Evolutionary conservation across 192 early-diverging fungal genomes (phyloP).

Genomic region (Linnemannia exigua): DNA sequence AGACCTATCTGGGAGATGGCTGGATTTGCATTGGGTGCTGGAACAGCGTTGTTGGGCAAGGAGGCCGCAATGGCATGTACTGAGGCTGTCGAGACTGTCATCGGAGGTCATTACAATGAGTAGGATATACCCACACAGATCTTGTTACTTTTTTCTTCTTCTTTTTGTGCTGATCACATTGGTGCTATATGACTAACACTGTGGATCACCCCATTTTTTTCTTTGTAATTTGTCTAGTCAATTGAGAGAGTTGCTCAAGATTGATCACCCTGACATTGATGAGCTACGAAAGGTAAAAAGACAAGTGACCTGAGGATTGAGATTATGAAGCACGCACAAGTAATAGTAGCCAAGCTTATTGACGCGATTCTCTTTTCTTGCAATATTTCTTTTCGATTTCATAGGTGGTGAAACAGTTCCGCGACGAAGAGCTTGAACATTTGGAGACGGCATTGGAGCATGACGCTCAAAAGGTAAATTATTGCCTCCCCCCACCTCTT

Average conservation of each 20-base stretch:
- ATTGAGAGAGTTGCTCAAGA: conserved; percentile 83
- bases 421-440: conserved; percentile 98
- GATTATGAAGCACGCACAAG: background rate
- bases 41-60: conserved; percentile 91
- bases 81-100: conserved; percentile 97
- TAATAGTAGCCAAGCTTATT: conserved; percentile 6
- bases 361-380: background rate
- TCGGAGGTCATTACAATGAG: conserved; percentile 97
- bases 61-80: conserved; percentile 99
- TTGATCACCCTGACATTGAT: conserved; percentile 74
- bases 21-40: conserved; percentile 88
- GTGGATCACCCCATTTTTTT: background rate
- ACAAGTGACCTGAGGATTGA: background rate
- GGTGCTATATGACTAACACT: background rate
- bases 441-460: conserved; percentile 89
- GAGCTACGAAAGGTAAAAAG: conserved; percentile 68
- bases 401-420: conserved; percentile 84
- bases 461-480: conserved; percentile 77
- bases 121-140: conserved; percentile 58
- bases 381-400: background rate
- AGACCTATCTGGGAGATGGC: conserved; percentile 89
- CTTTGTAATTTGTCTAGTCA: conserved; percentile 63
- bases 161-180: background rate
- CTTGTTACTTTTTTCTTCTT: background rate
- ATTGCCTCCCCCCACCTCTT: background rate